These are phyloP conservation scores for Plasmodium adleri DNA, from an alignment of 169 alveolate species.

Conservation along the genomic window DNA sequence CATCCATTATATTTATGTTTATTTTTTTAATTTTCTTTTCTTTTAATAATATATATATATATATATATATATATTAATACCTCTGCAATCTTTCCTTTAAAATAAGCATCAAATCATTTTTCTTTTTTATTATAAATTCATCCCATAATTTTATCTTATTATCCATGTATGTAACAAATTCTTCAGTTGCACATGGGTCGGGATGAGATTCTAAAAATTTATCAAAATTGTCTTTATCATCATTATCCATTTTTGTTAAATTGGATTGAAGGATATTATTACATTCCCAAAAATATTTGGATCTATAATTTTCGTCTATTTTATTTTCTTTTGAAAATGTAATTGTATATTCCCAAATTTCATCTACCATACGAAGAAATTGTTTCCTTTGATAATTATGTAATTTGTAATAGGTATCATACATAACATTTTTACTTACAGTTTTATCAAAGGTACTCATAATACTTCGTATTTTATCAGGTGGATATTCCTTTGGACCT, in stretches of 20 bases:
- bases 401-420: conserved; percentile 1
- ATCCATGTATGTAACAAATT: conserved; percentile 8
- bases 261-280: conserved; percentile 11
- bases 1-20: too few species aligned
- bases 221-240: conserved; percentile 9
- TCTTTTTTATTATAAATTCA: conserved; percentile 9
- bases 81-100: not conserved
- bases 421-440: not conserved
- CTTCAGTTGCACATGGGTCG: not conserved
- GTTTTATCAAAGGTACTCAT: too few species aligned
- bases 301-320: conserved; percentile 16
- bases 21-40: too few species aligned
- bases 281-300: conserved; percentile 19
- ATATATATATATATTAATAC: not conserved
- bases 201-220: not conserved
- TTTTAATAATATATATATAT: too few species aligned
- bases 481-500: too few species aligned
- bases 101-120: conserved; percentile 7
- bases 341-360: conserved; percentile 7
- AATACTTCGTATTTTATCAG: too few species aligned
- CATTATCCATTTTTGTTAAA: conserved; percentile 15
- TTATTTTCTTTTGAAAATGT: not conserved
- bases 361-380: conserved; percentile 19
- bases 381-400: conserved; percentile 21
- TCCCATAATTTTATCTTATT: conserved; percentile 11